phyloP scores from a whole-genome alignment of 169 alveolate species.

The Eimeria tenella region DNA sequence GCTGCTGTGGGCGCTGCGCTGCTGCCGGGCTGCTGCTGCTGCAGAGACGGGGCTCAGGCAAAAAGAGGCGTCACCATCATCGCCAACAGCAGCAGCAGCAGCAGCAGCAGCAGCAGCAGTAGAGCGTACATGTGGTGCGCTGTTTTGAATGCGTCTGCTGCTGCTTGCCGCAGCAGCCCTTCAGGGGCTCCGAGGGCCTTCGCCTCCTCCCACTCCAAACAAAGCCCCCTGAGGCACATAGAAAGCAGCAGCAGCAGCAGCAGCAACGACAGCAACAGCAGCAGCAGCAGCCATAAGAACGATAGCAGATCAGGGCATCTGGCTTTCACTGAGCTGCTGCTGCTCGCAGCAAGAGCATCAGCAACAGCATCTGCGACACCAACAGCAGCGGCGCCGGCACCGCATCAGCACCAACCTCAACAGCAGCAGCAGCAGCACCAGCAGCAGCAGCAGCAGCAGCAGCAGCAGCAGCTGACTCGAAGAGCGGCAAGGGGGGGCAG shows the following conservation, averaged over 20 bases:
- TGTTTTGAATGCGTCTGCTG: not conserved
- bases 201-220: slow-evolving; percentile 10
- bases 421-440: not conserved
- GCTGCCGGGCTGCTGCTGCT: too few relatives aligned
- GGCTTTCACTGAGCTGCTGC: too few relatives aligned
- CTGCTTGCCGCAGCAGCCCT: not conserved
- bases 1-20: not conserved
- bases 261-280: not conserved
- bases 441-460: slow-evolving; percentile 14
- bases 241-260: not conserved
- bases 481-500: not conserved
- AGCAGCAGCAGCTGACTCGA: slow-evolving; percentile 15
- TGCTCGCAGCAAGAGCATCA: too few relatives aligned
- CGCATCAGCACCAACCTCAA: not conserved
- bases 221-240: not conserved
- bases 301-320: too few relatives aligned
- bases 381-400: not conserved
- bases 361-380: too few relatives aligned
- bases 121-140: slow-evolving; percentile 11
- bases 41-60: too few relatives aligned
- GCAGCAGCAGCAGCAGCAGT: not conserved
- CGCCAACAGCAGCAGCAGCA: not conserved
- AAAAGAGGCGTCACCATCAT: too few relatives aligned
- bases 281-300: not conserved
- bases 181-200: not conserved